A percentile compares a stretch with the other conserved stretches of the same genome.
Evolutionary conservation across 225 moss, liverwort and hornwort genomes (phyloP).

Genomic region (Neckera pumila): DNA sequence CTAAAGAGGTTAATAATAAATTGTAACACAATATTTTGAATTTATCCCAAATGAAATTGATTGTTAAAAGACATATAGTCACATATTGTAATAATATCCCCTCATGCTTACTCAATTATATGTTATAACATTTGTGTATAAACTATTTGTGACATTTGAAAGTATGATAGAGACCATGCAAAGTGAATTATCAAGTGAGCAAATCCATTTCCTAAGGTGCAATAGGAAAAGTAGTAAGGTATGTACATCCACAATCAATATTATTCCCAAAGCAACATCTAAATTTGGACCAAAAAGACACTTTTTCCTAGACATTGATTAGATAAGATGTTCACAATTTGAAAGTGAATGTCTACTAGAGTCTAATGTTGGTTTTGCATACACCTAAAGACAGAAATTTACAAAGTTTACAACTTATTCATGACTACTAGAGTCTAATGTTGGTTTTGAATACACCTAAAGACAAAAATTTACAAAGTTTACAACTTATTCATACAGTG

Average conservation of each 20-base stretch:
- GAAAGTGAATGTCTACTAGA: background rate
- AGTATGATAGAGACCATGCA: background rate
- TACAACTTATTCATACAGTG: background rate
- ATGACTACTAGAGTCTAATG: too few relatives aligned
- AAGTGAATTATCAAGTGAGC: background rate
- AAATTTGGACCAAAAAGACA: background rate
- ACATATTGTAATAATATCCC: background rate
- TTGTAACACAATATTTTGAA: background rate
- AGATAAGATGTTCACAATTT: background rate
- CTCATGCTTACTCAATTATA: background rate
- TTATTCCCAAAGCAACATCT: background rate
- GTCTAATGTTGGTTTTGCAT: background rate
- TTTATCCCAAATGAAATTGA: background rate
- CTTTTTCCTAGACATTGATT: background rate
- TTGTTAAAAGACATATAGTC: background rate
- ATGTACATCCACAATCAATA: background rate
- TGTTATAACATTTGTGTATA: background rate
- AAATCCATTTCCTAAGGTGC: background rate
- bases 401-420: background rate
- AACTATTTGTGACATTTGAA: background rate
- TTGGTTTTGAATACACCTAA: background rate
- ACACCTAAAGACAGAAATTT: too few relatives aligned
- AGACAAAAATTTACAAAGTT: background rate
- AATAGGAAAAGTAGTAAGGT: background rate
- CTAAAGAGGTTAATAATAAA: too few relatives aligned